Evolutionary conservation across 2,329 filamentous ascomycete species (phyloP), one percentile per base, ranked within the genome.

Genomic region (Neurospora sp.): DNA sequence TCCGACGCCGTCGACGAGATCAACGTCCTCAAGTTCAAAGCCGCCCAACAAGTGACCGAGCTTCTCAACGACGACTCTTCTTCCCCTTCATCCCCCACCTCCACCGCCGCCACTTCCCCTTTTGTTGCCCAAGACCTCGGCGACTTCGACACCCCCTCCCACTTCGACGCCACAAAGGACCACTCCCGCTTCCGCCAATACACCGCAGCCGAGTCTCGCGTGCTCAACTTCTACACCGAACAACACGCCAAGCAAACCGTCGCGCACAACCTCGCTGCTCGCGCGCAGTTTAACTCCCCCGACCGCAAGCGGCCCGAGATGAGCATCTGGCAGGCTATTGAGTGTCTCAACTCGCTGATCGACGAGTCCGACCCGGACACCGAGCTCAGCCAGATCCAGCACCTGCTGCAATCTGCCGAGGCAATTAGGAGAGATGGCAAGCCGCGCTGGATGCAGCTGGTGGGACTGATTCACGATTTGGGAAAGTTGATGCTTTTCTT

Each of bases 361-460:
- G 93, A 97, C 81, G 92, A 96, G 81, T 93, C 90, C 23, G 93
- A 97, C 82, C 93, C 93, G 1, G 93, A 97, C 82, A 97, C 93
- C 66, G 88, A 87, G 66, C 89, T 97, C 72, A 91, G 89, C 37
- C 93, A 97, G 83, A 96, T 97, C 78, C 91, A 96, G 81, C 93
- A 97, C 80, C 86, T 97, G 38, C 87, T 97, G 17, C 93, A 97
- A 80, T 90, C 91, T 19, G 93, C 93, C 68, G 93, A 97, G 81
- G 93, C 93, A 15, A 96, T 97, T 78, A 91, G 93, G 38, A 88
- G 91, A 67, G 93, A 97, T 78, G 90, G 91, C 77, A 92, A 92
- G 83, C 91, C 91, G 8, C 86, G 90, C 74, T 93, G 91, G 91
- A 92, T 93, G 89, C 90, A 93, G 81, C 81, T 93, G 37, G 90